Evolutionary conservation across 495 filamentous ascomycete genomes (phyloP).

Genomic region (Lepraria neglecta): DNA sequence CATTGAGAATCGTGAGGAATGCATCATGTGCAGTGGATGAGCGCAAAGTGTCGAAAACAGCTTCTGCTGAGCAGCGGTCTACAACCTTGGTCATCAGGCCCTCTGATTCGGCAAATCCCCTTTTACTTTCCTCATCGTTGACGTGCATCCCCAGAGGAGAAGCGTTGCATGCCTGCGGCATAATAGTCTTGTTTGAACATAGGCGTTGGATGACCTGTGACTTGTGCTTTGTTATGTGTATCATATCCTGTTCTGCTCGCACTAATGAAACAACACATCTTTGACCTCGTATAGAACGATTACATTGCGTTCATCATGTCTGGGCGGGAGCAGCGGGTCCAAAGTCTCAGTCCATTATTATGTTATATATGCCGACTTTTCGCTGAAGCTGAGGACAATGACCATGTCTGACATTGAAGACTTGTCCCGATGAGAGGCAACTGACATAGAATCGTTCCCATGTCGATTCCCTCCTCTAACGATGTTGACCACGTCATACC

Average conservation of each 20-base stretch:
- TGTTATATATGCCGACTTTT: background rate
- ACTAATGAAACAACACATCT: background rate
- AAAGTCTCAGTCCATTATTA: no score
- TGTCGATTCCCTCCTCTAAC: background rate
- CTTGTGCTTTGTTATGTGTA: background rate
- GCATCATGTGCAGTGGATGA: constrained; percentile 70
- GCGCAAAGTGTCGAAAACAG: background rate
- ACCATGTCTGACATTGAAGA: no score
- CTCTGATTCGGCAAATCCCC: background rate
- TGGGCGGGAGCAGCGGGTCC: no score
- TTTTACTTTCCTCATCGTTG: background rate
- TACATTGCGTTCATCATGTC: background rate
- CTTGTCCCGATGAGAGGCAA: no score
- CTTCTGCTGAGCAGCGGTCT: background rate
- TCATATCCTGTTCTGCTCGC: background rate
- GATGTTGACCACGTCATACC: no score
- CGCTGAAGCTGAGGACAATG: background rate
- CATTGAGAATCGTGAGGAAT: constrained; percentile 86
- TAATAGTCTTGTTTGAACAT: background rate
- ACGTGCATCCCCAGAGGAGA: background rate
- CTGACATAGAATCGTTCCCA: no score
- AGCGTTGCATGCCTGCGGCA: background rate
- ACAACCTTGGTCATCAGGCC: background rate
- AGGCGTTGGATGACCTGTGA: background rate
- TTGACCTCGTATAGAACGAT: background rate